These are phyloP conservation scores for Starmera amethionina DNA, from an alignment of 805 yeast species.

Conservation along the genomic window DNA sequence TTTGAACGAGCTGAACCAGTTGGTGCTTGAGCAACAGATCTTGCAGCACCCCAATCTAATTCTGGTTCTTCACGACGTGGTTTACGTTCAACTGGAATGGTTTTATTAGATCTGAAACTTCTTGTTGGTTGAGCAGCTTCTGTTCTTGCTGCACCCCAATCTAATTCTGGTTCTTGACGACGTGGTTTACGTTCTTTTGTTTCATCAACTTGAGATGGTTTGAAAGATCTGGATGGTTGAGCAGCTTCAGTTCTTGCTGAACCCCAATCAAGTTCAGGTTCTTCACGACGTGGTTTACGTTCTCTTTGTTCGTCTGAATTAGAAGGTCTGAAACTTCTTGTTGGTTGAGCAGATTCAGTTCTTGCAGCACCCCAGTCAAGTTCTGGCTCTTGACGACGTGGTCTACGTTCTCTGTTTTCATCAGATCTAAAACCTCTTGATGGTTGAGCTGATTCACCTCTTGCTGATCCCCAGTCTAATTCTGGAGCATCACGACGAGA, in stretches of 20 bases:
- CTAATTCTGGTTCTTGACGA: constrained; percentile 35
- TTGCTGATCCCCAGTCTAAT: constrained; percentile 40
- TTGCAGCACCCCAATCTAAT: constrained; percentile 43
- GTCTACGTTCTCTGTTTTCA: constrained; percentile 21
- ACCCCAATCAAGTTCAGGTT: constrained; percentile 39
- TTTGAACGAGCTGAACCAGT: constrained; percentile 4
- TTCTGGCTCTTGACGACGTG: constrained; percentile 33
- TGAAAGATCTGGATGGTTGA: constrained; percentile 21
- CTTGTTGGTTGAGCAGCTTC: constrained; percentile 22
- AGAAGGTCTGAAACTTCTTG: constrained; percentile 22
- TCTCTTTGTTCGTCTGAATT: constrained; percentile 21
- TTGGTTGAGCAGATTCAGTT: constrained; percentile 21
- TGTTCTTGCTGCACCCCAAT: constrained; percentile 32
- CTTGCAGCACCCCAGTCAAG: constrained; percentile 36
- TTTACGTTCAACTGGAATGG: constrained; percentile 10
- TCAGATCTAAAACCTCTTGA: constrained; percentile 21
- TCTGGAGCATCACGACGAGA: constrained; percentile 14
- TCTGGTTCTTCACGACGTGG: constrained; percentile 39
- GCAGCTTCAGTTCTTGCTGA: constrained; percentile 19
- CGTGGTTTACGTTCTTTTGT: constrained; percentile 24
- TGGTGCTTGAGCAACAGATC: constrained; percentile 24
- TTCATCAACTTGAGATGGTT: constrained; percentile 21
- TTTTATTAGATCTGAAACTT: constrained; percentile 20
- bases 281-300: constrained; percentile 30
- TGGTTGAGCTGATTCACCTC: constrained; percentile 26